These are phyloP conservation scores for Microcyclospora pomicola DNA, from an alignment of 2,329 filamentous ascomycete genomes.

Conservation along the genomic window DNA sequence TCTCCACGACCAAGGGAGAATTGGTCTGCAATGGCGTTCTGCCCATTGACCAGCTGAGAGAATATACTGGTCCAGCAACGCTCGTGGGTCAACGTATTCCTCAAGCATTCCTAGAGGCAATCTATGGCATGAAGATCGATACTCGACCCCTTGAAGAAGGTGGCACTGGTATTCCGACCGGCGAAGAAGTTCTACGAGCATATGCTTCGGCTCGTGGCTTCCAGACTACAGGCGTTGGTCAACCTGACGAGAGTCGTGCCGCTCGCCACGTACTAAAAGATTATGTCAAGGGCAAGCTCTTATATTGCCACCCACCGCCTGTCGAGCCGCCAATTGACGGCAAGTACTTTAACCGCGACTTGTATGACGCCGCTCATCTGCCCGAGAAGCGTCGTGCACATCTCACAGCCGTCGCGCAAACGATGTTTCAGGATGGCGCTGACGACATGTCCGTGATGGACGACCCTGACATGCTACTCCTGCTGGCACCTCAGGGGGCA, in stretches of 20 bases:
- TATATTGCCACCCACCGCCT: constrained; percentile 83
- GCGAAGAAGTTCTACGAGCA: constrained; percentile 68
- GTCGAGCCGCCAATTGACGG: constrained; percentile 50
- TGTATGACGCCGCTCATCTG: constrained; percentile 72
- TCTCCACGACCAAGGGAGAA: constrained; percentile 90
- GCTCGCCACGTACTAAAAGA: constrained; percentile 86
- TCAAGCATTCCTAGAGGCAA: constrained; percentile 72
- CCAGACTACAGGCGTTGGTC: constrained; percentile 67
- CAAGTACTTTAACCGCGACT: constrained; percentile 69
- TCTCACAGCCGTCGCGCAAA: constrained; percentile 36
- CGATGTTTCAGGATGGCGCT: constrained; percentile 13
- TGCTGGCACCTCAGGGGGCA: constrained; percentile 39
- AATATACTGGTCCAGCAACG: constrained; percentile 74
- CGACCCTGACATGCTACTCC: constrained; percentile 37
- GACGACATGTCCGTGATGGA: constrained; percentile 30
- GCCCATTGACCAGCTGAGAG: constrained; percentile 89
- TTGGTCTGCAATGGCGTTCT: constrained; percentile 89
- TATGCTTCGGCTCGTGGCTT: constrained; percentile 87
- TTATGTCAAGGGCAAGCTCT: constrained; percentile 89
- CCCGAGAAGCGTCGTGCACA: constrained; percentile 65
- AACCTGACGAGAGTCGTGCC: constrained; percentile 85
- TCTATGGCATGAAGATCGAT: constrained; percentile 84
- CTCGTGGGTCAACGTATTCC: constrained; percentile 79
- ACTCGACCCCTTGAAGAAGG: constrained; percentile 78
- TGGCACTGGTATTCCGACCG: constrained; percentile 73